Percentiles rank a stretch among this genome's conserved stretches.
Evolutionary conservation across 2,329 filamentous ascomycete species (phyloP).

Genomic region (Xylariaceae sp.): DNA sequence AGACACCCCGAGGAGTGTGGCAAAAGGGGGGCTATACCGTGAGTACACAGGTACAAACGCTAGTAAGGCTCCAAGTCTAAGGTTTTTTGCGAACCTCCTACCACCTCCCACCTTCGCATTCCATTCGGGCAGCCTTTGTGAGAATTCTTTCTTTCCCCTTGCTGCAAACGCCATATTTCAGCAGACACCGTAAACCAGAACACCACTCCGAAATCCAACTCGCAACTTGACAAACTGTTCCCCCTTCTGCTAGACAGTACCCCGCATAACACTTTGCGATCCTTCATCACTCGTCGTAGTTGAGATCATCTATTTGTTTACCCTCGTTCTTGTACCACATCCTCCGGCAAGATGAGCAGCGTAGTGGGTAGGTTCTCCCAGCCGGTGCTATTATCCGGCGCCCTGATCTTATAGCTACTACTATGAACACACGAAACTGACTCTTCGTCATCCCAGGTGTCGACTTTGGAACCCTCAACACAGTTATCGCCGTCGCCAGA

Average conservation of each 20-base stretch:
- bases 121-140: conserved; percentile 35
- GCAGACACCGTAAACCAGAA: conserved; percentile 7
- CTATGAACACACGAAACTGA: conserved; percentile 1
- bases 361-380: conserved; percentile 51
- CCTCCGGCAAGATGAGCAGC: conserved; percentile 54
- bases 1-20: conserved; percentile 19
- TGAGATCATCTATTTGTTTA: conserved; percentile 27
- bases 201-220: conserved; percentile 10
- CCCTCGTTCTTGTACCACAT: conserved; percentile 17
- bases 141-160: conserved; percentile 17
- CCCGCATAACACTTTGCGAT: conserved; percentile 17
- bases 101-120: conserved; percentile 26
- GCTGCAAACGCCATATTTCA: conserved; percentile 21
- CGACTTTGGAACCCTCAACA: conserved; percentile 96
- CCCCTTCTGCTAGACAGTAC: conserved; percentile 6
- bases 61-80: conserved; percentile 24
- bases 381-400: not conserved
- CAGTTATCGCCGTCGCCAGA: conserved; percentile 94
- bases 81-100: conserved; percentile 17
- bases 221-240: conserved; percentile 10
- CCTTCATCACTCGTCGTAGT: conserved; percentile 22
- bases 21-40: conserved; percentile 33
- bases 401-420: not conserved
- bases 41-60: conserved; percentile 4
- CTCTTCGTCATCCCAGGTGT: conserved; percentile 58